Evolutionary conservation across 805 yeast genomes (phyloP), one percentile per base, ranked within the genome.

Genomic region (Lipomyces lipofer): DNA sequence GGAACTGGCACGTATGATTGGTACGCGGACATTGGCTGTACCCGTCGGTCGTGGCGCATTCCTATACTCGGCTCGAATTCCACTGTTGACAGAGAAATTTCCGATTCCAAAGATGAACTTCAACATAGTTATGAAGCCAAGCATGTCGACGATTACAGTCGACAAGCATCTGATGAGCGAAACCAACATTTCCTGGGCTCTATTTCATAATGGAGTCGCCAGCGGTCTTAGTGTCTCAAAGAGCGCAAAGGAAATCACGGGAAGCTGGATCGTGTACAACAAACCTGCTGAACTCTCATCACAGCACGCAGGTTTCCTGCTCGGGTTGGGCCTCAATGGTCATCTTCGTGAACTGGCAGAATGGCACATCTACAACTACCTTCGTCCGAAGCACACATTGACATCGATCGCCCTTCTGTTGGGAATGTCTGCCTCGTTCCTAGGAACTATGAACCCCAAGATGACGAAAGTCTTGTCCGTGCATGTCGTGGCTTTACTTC

Each of bases 291-390:
- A 73, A n/a, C 68, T 86, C 29, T 83, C 81, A 62, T 79, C 96
- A 0, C 91, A 88, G 58, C 97, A 91, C 73, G 97, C 97, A 21
- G 99, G 99, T 0, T 90, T 94, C 63, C 70, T 94, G n/a, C 71
- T 89, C 17, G 99, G 97, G 0, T 73, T 94, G 24, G 99, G 99
- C 0, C 72, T 94, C 28, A 88, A 88, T 70, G 98, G 98, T 0
- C 96, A 91, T 67, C 71, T 94, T 63, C 82, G 79, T 52, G 76
- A 78, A 39, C 71, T 94, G 24, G 98, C 92, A 65, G 97, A 94
- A 68, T 94, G 98, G 97, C 97, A 91, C 67, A 86, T 92, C 28
- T 94, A 89, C 68, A 91, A 92, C 66, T 90, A 89, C 62, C 72
- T 94, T 49, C 95, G 96, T 0, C 95, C 96, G 0, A 91, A 94